A percentile compares a stretch with the other conserved stretches of the same genome.
phyloP scores from a whole-genome alignment of 768 basidiomycete genomes.

The Daedaleopsis nitida region DNA sequence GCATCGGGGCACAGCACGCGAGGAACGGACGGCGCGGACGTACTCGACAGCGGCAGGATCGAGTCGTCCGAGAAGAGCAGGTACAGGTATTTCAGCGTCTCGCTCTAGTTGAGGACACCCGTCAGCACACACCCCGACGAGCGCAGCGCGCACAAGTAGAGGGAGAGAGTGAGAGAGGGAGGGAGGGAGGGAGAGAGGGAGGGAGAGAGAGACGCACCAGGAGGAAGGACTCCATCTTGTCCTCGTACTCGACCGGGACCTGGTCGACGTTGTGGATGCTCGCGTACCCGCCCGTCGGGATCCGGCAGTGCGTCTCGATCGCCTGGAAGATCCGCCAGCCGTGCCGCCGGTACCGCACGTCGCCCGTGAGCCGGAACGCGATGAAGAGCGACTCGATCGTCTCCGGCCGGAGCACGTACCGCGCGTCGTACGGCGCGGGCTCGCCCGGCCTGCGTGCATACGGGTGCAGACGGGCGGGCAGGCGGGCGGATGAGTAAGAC shows the following conservation, averaged over 20 bases:
- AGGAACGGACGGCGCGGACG: constrained; percentile 33
- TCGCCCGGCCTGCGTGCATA: constrained; percentile 32
- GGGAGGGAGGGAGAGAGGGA: no score
- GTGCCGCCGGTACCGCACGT: constrained; percentile 74
- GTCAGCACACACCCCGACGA: not conserved
- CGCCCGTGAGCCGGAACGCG: constrained; percentile 87
- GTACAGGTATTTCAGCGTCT: constrained; percentile 91
- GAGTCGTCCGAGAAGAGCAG: constrained; percentile 77
- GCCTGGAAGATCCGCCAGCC: constrained; percentile 92
- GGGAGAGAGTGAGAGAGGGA: no score
- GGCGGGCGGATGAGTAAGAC: no score
- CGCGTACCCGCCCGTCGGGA: constrained; percentile 83
- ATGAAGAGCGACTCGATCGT: constrained; percentile 94
- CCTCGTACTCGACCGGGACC: constrained; percentile 65
- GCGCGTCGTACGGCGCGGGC: constrained; percentile 68
- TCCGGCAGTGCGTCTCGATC: constrained; percentile 79
- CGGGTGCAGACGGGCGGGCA: no score
- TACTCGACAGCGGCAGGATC: constrained; percentile 74
- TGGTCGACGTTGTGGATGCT: constrained; percentile 84
- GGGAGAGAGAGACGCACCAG: constrained; percentile 52
- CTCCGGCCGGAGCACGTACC: constrained; percentile 96
- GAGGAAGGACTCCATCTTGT: constrained; percentile 97
- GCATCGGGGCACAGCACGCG: no score
- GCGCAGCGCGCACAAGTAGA: not conserved
- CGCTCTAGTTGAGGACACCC: constrained; percentile 53